Conservation (phyloP, 2,329 filamentous ascomycete species). For the Fusarium sp. region DNA sequence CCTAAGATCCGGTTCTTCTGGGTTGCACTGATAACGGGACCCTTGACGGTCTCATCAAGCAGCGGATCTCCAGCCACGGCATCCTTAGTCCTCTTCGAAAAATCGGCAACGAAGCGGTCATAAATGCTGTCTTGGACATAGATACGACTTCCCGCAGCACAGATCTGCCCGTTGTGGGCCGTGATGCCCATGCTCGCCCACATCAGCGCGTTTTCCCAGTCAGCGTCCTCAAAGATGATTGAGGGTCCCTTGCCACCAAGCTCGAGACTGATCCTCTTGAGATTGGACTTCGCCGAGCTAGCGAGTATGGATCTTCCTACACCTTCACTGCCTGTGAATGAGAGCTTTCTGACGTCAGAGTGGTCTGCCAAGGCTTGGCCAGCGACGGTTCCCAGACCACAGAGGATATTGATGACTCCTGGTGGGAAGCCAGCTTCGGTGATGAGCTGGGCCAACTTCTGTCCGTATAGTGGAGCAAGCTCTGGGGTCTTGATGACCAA, state of each 20-base stretch:
- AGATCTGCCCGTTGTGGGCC: slow-evolving; percentile 72
- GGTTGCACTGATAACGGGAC: slow-evolving; percentile 66
- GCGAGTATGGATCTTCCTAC: slow-evolving; percentile 80
- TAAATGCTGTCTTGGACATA: slow-evolving; percentile 70
- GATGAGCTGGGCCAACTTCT: slow-evolving; percentile 75
- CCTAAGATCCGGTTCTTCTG: slow-evolving; percentile 76
- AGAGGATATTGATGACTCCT: slow-evolving; percentile 81
- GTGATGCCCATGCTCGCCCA: slow-evolving; percentile 57
- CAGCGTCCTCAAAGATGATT: slow-evolving; percentile 73
- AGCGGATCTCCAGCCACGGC: slow-evolving; percentile 52
- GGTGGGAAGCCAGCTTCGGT: slow-evolving; percentile 81
- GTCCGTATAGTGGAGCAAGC: slow-evolving; percentile 72
- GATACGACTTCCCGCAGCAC: slow-evolving; percentile 72
- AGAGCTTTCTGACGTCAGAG: slow-evolving; percentile 77
- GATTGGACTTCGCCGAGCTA: slow-evolving; percentile 69
- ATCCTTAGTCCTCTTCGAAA: slow-evolving; percentile 69
- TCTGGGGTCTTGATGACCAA: slow-evolving; percentile 76
- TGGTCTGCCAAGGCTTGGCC: slow-evolving; percentile 78
- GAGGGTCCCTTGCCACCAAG: slow-evolving; percentile 74
- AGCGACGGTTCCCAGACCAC: slow-evolving; percentile 76
- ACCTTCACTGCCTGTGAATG: slow-evolving; percentile 80
- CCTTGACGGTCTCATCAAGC: slow-evolving; percentile 52
- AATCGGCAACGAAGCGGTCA: slow-evolving; percentile 72
- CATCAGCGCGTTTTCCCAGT: slow-evolving; percentile 75
- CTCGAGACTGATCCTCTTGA: slow-evolving; percentile 74